Evolutionary conservation across 495 filamentous ascomycete genomes (phyloP).

Genomic region (Cercophora samala): DNA sequence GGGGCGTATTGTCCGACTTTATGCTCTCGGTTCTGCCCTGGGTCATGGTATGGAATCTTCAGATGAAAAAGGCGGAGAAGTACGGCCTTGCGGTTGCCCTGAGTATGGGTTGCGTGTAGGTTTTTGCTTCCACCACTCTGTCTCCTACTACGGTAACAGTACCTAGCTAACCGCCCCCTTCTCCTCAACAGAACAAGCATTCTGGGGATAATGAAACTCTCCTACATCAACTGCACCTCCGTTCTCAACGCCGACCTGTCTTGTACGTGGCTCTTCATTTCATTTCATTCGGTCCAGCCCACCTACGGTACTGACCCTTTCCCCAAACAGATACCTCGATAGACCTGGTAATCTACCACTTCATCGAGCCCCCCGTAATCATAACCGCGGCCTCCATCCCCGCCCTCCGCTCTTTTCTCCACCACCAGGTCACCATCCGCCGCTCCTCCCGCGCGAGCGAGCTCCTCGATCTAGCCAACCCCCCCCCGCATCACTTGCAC

Average conservation of each 20-base stretch:
- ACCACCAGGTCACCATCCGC: background rate
- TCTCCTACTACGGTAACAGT: too few relatives aligned
- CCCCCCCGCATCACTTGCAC: background rate
- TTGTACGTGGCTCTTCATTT: too few relatives aligned
- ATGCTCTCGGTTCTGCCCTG: conserved; percentile 25
- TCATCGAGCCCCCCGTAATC: conserved; percentile 15
- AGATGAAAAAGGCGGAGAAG: conserved; percentile 27
- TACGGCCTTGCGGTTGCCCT: conserved; percentile 25
- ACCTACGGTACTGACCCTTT: background rate
- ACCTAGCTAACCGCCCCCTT: background rate
- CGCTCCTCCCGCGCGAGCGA: background rate
- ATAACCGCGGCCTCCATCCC: conserved; percentile 19
- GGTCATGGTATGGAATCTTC: conserved; percentile 28
- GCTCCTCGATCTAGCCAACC: conserved; percentile 1
- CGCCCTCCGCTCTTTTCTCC: conserved; percentile 1
- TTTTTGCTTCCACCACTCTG: background rate
- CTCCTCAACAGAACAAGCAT: background rate
- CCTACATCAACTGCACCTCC: conserved; percentile 3
- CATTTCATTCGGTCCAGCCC: too few relatives aligned
- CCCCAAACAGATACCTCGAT: conserved; percentile 3
- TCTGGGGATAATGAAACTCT: conserved; percentile 2
- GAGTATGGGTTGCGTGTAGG: conserved; percentile 32
- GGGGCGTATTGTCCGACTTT: conserved; percentile 16
- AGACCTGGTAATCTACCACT: conserved; percentile 14
- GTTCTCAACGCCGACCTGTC: background rate